Base-by-base conservation (phyloP, 805 yeast species). In the Candida insectorum region DNA sequence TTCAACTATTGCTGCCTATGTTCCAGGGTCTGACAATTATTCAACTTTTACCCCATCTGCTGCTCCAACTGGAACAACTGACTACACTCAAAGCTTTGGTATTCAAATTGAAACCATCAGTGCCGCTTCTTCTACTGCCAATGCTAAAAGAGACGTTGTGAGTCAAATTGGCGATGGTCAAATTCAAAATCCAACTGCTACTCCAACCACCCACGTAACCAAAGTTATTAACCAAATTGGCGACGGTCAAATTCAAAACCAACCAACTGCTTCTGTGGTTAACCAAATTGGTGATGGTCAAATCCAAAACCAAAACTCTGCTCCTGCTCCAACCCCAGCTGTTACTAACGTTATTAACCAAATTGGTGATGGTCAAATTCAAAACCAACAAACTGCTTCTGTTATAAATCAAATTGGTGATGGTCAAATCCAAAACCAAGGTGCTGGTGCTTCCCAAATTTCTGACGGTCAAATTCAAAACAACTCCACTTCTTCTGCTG, bases 1-100 rank as follows among this genome's bases (percentile, higher is more conserved):
- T 15, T 28, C 34, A 12, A 67, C 79, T 21, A 33, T 69, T 32
- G 81, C 83, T 32, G 85, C 85, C 38, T 73, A 73, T 47, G 75
- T 77, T 45, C 84, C 83, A 42, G n/a, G n/a, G n/a, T 58, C 78
- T 34, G 81, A 75, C 40, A 78, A 81, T 48, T 82, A 84, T 84
- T 59, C 82, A 34, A 79, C 87, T 35, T 69, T 83, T 58, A 81
- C 88, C 24, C 89, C 93, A 46, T 37, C 58, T 26, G 74, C 73
- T 30, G 51, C 71, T 29, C 69, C 70, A 40, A 45, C 75, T 8
- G 46, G 41, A 27, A 26, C 70, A 31, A 75, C 85, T 30, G 76
- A 76, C 48, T 74, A 73, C 69, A 39, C 73, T 26, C 56, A 62
- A 30, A 53, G 71, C 31, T 82, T 82, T 50, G 91, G 89, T 64